phyloP scores from a whole-genome alignment of 2,329 filamentous ascomycete species.

The Xylaria arbuscula region DNA sequence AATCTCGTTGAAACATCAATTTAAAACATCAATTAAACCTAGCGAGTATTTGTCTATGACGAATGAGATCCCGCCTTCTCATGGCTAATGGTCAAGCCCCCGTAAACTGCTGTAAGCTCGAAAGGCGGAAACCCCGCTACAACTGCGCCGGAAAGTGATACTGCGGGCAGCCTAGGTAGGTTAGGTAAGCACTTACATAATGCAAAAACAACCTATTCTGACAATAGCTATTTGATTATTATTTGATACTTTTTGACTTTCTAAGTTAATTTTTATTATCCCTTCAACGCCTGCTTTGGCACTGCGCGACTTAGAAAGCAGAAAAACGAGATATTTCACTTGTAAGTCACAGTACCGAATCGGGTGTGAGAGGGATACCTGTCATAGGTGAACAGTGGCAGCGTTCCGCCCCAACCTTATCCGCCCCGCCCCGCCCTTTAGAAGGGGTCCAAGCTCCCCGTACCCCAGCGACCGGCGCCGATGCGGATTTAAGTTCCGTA shows the following conservation, averaged over 20 bases:
- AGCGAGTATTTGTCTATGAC: neutral
- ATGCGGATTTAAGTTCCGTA: neutral
- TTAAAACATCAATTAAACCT: too few relatives aligned
- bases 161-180: neutral
- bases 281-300: too few relatives aligned
- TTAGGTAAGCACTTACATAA: too few relatives aligned
- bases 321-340: too few relatives aligned
- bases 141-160: neutral
- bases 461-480: neutral
- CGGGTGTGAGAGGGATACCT: too few relatives aligned
- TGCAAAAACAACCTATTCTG: too few relatives aligned
- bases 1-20: too few relatives aligned
- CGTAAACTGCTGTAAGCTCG: neutral
- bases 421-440: neutral
- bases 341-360: too few relatives aligned
- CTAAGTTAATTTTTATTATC: too few relatives aligned
- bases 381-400: neutral
- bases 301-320: too few relatives aligned
- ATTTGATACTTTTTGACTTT: too few relatives aligned
- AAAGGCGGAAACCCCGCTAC: neutral
- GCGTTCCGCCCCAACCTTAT: neutral
- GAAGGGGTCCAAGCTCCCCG: constrained; percentile 3
- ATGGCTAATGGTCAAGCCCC: neutral
- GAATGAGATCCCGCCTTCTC: neutral
- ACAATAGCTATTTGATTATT: too few relatives aligned